phyloP scores from a whole-genome alignment of 1,284 basidiomycete species.

The Pisolithus thermaeus region DNA sequence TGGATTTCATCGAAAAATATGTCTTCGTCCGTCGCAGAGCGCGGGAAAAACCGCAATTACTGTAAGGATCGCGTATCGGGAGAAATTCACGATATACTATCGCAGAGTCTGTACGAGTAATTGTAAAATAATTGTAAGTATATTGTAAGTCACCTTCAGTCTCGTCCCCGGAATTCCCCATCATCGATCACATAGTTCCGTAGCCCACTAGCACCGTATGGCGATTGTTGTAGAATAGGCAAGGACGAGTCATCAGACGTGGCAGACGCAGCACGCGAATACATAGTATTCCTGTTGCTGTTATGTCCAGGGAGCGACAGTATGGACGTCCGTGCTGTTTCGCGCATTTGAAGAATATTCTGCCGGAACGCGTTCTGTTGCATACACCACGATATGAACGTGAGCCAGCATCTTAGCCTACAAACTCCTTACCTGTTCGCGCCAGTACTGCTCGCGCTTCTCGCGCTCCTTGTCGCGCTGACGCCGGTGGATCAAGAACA shows the following conservation, averaged over 20 bases:
- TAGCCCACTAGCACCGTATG: conserved; percentile 48
- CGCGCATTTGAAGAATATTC: conserved; percentile 71
- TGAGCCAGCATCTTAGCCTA: background rate
- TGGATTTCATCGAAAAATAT: background rate
- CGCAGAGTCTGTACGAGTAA: no score
- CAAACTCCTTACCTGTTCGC: conserved; percentile 59
- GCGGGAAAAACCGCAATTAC: background rate
- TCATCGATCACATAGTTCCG: conserved; percentile 46
- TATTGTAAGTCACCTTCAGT: conserved; percentile 34
- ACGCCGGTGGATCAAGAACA: conserved; percentile 68
- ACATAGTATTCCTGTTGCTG: conserved; percentile 41
- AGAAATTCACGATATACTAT: no score
- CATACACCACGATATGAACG: background rate
- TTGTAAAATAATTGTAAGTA: no score
- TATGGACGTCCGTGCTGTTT: conserved; percentile 60
- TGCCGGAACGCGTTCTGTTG: conserved; percentile 67
- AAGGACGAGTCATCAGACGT: conserved; percentile 50
- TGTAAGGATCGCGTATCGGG: no score
- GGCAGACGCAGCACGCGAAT: conserved; percentile 38
- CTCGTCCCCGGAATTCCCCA: conserved; percentile 35
- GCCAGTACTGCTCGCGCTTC: conserved; percentile 82
- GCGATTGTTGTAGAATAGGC: conserved; percentile 42
- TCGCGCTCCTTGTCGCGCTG: conserved; percentile 71
- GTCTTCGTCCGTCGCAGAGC: background rate
- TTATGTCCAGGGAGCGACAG: conserved; percentile 41